Percentiles rank a stretch among this genome's conserved stretches.
Evolutionary conservation across 1,284 basidiomycete species (phyloP).

Genomic region (Waitea zeae): DNA sequence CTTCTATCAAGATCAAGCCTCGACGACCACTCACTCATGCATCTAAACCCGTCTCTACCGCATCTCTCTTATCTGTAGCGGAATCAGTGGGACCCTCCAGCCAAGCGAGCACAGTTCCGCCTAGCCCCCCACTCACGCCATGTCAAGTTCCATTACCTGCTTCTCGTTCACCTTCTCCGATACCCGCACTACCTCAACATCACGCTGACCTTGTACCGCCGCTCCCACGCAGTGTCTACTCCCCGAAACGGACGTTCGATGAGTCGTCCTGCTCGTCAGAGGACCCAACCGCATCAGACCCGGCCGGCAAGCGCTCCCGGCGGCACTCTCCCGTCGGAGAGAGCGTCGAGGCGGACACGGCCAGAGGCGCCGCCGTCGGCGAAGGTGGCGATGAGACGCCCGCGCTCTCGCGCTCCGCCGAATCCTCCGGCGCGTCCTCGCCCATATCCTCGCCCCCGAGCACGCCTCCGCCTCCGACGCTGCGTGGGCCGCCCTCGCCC

Average conservation of each 20-base stretch:
- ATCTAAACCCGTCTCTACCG: not conserved
- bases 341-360: constrained; percentile 2
- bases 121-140: not conserved
- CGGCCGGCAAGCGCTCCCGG: constrained; percentile 20
- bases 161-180: constrained; percentile 8
- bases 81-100: too few relatives aligned
- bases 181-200: constrained; percentile 5
- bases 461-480: constrained; percentile 16
- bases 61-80: too few relatives aligned
- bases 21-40: constrained; percentile 7
- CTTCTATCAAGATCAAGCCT: constrained; percentile 9
- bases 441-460: constrained; percentile 22
- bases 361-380: constrained; percentile 8
- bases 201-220: constrained; percentile 1
- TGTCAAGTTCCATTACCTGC: constrained; percentile 2
- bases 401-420: constrained; percentile 25
- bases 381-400: constrained; percentile 18
- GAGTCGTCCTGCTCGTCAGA: constrained; percentile 33
- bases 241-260: constrained; percentile 54
- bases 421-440: constrained; percentile 23
- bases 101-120: too few relatives aligned
- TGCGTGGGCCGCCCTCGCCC: constrained; percentile 12
- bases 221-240: constrained; percentile 16
- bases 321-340: constrained; percentile 7
- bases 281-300: constrained; percentile 13